phyloP scores from a whole-genome alignment of 495 filamentous ascomycete species.

The Penicillium canescens region DNA sequence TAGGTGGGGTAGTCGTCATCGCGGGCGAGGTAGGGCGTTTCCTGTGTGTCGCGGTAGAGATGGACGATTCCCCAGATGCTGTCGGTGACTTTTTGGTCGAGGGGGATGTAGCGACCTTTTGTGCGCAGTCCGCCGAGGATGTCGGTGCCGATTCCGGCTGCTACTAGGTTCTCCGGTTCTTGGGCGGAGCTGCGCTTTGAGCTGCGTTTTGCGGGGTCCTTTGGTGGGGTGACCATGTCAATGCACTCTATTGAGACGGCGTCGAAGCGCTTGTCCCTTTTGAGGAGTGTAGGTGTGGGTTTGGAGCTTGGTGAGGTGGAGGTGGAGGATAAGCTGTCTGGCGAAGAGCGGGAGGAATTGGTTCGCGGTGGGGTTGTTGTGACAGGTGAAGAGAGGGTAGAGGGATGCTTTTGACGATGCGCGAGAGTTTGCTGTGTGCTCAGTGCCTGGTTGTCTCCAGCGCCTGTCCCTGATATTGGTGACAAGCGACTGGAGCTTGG shows the following conservation, averaged over 20 bases:
- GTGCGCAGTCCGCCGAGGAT: conserved; percentile 60
- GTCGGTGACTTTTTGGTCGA: conserved; percentile 75
- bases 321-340: not conserved
- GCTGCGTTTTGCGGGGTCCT: conserved; percentile 15
- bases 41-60: conserved; percentile 82
- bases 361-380: not conserved
- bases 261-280: conserved; percentile 64
- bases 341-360: not conserved
- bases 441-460: conserved; percentile 1
- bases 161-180: conserved; percentile 35
- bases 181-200: conserved; percentile 10
- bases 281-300: conserved; percentile 17
- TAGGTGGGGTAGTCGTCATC: conserved; percentile 43
- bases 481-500: conserved; percentile 14
- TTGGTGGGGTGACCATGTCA: conserved; percentile 55
- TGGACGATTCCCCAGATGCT: conserved; percentile 93
- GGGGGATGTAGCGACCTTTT: conserved; percentile 75
- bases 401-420: not conserved
- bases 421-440: not conserved
- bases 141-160: conserved; percentile 51
- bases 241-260: conserved; percentile 65
- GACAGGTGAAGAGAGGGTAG: not conserved
- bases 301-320: conserved; percentile 14
- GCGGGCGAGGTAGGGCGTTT: conserved; percentile 54
- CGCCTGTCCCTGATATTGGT: not conserved